Percentiles rank a stretch among this genome's conserved stretches.
Evolutionary conservation across 2,329 filamentous ascomycete genomes (phyloP).

Genomic region (Beauveria varroae): DNA sequence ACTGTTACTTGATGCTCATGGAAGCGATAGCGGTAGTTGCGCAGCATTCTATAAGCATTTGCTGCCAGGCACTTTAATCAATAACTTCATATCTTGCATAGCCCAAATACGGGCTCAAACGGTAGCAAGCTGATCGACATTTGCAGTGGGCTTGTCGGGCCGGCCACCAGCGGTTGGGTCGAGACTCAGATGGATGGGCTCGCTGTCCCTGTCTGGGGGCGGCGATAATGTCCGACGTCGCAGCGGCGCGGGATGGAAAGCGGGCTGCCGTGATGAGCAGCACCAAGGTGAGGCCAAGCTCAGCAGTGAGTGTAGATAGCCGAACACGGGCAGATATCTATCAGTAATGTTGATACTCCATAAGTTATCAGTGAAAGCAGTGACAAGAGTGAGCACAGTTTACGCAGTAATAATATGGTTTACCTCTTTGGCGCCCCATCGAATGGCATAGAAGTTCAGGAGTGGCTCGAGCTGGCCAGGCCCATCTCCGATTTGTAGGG

Average conservation of each 20-base stretch:
- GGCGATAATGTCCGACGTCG: background rate
- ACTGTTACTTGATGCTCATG: background rate
- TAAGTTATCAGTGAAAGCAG: background rate
- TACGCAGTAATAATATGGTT: background rate
- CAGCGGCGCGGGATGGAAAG: background rate
- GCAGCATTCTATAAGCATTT: background rate
- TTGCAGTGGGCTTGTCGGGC: background rate
- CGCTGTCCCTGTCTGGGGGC: background rate
- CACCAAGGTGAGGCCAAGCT: background rate
- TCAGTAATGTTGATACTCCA: too few species aligned
- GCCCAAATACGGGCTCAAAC: too few species aligned
- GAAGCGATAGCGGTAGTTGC: background rate
- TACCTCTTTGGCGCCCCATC: background rate
- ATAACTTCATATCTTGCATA: background rate
- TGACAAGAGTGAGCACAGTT: background rate
- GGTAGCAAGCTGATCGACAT: background rate
- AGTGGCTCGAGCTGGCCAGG: background rate
- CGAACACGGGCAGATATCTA: too few species aligned
- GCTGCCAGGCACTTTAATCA: background rate
- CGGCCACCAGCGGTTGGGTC: background rate
- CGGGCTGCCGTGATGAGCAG: background rate
- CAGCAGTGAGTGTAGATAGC: background rate
- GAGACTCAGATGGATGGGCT: background rate
- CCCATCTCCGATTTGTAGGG: conserved; percentile 4
- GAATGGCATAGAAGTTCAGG: conserved; percentile 4